Conservation (phyloP, 106 monocot species). For the Dioscorea alata region DNA sequence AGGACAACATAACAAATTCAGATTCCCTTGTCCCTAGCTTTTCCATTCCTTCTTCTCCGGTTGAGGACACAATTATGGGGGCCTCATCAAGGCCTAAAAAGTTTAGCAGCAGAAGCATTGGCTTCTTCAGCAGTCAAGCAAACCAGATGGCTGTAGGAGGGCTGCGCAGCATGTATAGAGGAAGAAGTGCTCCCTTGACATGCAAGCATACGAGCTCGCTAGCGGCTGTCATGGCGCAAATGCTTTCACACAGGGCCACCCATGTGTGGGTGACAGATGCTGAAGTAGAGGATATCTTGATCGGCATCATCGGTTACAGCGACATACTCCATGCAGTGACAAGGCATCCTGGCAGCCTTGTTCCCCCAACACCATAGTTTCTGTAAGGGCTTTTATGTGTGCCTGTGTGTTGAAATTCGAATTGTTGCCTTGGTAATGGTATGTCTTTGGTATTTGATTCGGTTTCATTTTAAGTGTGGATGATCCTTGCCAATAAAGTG, state of each 20-base stretch:
- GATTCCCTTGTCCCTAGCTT: conserved; percentile 17
- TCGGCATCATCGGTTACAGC: conserved; percentile 64
- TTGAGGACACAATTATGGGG: conserved; percentile 14
- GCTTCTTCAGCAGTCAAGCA: conserved; percentile 48
- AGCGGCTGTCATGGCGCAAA: conserved; percentile 96
- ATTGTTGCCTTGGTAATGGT: too few species aligned
- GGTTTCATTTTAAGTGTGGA: too few species aligned
- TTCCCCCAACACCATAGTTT: conserved; percentile 12
- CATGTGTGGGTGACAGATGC: conserved; percentile 92
- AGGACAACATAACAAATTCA: conserved; percentile 31
- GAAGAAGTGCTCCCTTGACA: conserved; percentile 66
- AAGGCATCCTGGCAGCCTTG: conserved; percentile 21
- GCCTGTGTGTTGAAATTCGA: too few species aligned
- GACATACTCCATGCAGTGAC: conserved; percentile 84
- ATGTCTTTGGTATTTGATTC: too few species aligned
- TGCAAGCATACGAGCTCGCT: conserved; percentile 74
- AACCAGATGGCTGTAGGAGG: conserved; percentile 15
- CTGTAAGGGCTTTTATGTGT: neutral
- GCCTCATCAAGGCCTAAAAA: conserved; percentile 39
- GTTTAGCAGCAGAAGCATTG: conserved; percentile 90
- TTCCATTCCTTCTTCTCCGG: conserved; percentile 12
- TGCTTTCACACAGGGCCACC: conserved; percentile 87
- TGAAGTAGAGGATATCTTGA: conserved; percentile 36
- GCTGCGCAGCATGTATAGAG: conserved; percentile 66
- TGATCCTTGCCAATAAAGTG: too few species aligned